Percentiles rank a stretch among this genome's conserved stretches.
Conservation (phyloP, 116 monocot species). For the Dioscorea cayenensis region DNA sequence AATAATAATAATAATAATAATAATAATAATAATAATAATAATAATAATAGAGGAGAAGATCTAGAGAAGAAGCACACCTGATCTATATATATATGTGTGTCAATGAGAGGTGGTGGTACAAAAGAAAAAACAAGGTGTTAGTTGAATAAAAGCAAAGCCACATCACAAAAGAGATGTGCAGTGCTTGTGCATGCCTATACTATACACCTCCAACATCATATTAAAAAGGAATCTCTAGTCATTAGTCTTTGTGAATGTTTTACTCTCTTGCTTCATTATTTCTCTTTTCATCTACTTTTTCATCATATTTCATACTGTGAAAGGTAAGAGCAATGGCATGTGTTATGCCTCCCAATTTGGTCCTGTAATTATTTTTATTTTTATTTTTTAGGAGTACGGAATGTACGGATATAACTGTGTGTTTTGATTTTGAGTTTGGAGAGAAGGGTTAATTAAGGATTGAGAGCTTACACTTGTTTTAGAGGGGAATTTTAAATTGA, state of each 20-base stretch:
- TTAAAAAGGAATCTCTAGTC: neutral
- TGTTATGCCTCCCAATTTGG: no score
- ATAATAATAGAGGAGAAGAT: neutral
- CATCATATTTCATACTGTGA: neutral
- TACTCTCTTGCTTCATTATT: neutral
- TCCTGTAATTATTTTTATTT: no score
- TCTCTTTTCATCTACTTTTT: neutral
- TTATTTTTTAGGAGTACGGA: no score
- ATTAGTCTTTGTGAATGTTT: neutral
- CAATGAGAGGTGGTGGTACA: neutral
- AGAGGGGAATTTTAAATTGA: no score
- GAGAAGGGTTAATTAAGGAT: no score
- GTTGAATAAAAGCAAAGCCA: neutral
- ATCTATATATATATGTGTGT: no score
- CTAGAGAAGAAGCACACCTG: no score
- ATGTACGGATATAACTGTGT: no score
- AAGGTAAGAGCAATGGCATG: no score
- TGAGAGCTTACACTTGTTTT: no score
- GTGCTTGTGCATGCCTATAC: no score
- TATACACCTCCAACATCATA: neutral
- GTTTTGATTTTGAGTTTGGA: no score
- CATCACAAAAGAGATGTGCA: neutral
- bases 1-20: neutral
- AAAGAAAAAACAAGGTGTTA: neutral
- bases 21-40: neutral